A percentile compares a stretch with the other conserved stretches of the same genome.
phyloP scores from a whole-genome alignment of 1,284 basidiomycete genomes.

The Amylostereum areolatum region DNA sequence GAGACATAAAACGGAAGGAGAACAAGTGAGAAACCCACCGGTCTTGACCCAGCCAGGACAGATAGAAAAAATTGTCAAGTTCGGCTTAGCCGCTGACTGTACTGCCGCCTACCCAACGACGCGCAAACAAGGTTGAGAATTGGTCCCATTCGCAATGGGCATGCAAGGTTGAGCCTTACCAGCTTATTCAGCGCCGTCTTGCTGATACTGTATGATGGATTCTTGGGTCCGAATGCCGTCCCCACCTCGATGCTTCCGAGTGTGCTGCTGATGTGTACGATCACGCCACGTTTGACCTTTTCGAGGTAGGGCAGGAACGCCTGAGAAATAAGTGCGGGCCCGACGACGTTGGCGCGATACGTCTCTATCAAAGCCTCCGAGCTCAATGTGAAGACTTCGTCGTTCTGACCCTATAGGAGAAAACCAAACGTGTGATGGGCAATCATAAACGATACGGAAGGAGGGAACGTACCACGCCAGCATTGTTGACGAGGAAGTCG shows the following conservation, averaged over 20 bases:
- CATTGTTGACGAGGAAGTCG: constrained; percentile 27
- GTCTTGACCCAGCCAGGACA: constrained; percentile 21
- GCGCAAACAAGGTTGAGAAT: not conserved
- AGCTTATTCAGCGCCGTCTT: constrained; percentile 10
- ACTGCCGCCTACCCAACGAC: constrained; percentile 14
- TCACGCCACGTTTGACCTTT: constrained; percentile 15
- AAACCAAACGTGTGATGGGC: not conserved
- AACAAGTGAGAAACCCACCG: not conserved
- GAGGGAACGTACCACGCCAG: constrained; percentile 19
- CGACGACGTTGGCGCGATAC: constrained; percentile 18
- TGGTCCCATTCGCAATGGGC: not conserved
- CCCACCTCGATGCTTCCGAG: constrained; percentile 16
- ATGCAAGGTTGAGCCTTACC: constrained; percentile 1
- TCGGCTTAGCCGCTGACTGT: constrained; percentile 14
- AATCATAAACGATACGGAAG: not conserved
- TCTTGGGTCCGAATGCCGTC: constrained; percentile 8
- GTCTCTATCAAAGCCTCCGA: constrained; percentile 6
- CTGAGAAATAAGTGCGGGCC: constrained; percentile 20
- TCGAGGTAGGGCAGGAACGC: constrained; percentile 19
- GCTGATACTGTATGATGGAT: constrained; percentile 7
- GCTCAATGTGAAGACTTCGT: not conserved
- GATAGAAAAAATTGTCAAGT: constrained; percentile 16
- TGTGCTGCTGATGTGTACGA: constrained; percentile 19
- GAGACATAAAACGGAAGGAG: not conserved
- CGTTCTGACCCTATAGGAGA: not conserved